Evolutionary conservation across 2,329 filamentous ascomycete species (phyloP).

Genomic region (Mycosphaerelloides madeirae): DNA sequence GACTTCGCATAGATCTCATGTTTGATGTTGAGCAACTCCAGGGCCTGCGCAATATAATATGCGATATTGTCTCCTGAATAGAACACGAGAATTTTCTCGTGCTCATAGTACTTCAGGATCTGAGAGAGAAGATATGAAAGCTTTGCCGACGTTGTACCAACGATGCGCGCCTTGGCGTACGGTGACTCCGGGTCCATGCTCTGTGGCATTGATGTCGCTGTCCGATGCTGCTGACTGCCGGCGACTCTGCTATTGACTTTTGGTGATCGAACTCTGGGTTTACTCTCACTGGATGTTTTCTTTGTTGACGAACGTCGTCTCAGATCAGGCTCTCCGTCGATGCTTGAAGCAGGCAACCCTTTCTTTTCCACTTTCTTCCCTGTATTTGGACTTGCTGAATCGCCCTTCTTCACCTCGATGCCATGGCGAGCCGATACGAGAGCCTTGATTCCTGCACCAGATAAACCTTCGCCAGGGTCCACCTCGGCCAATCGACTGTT

Average conservation of each 20-base stretch:
- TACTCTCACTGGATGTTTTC: neutral
- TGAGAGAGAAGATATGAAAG: constrained; percentile 77
- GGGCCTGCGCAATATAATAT: constrained; percentile 75
- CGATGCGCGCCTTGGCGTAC: constrained; percentile 57
- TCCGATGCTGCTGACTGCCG: neutral
- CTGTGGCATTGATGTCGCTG: neutral
- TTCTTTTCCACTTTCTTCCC: constrained; percentile 30
- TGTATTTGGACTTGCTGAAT: neutral
- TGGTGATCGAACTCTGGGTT: neutral
- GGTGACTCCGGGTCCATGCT: constrained; percentile 40
- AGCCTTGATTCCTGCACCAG: constrained; percentile 28
- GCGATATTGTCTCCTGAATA: constrained; percentile 85
- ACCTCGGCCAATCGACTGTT: constrained; percentile 30
- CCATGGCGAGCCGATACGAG: constrained; percentile 10
- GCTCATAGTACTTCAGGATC: constrained; percentile 61
- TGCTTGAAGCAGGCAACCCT: constrained; percentile 39
- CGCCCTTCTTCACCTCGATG: neutral
- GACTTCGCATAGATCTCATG: constrained; percentile 64
- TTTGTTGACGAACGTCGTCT: constrained; percentile 20
- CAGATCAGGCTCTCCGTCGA: constrained; percentile 35
- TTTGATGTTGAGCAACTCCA: constrained; percentile 65
- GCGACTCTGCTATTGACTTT: neutral
- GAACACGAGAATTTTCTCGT: constrained; percentile 87
- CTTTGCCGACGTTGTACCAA: constrained; percentile 83
- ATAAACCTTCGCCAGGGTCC: constrained; percentile 31